Evolutionary conservation across 2,329 filamentous ascomycete genomes (phyloP), one percentile per base, ranked within the genome.

Genomic region (Ceratocystiopsis minuta): DNA sequence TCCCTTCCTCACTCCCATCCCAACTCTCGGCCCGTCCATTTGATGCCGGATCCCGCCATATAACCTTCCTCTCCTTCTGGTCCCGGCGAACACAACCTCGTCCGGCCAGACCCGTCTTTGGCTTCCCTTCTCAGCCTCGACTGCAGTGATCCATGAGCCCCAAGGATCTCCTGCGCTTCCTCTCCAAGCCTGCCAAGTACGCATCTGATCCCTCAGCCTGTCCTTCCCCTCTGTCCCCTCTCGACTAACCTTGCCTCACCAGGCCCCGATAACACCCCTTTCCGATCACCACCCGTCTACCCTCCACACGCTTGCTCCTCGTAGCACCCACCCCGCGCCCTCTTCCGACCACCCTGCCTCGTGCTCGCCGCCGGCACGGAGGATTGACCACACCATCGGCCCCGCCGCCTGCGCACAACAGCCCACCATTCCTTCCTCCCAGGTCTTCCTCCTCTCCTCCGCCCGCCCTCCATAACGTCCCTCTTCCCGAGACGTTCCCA

Each of bases 141-240:
- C 16, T 15, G 42, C 42, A 55, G 58, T 66, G 63, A 75, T 83
- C 76, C 78, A 94, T 94, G 86, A 87, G 76, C 80, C 79, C 73
- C 62, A 81, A 79, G 67, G 83, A 92, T 65, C 77, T 92, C 57
- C 75, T 93, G 59, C 82, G 85, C 67, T 90, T 92, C 68, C 76
- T 94, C 55, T 92, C 84, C 60, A 90, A 90, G 71, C 85, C 85
- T 59, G 83, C 84, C 63, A 93, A 93, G 86, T 93, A 66, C 59
- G 81, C 67, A 33, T 37, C 16, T 9, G 38, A 33, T 36, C 13
- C 16, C 16, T 16, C n/a, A 6, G 4, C 6, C 34, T 16, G 13
- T 24, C 38, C 39, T 43, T 48, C 24, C 49, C 35, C 24, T 33
- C 33, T 20, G n/a, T n/a, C n/a, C n/a, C n/a, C n/a, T 37, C 13